A percentile compares a stretch with the other conserved stretches of the same genome.
Conservation (phyloP, 441 rosid genomes). For the Kokia cookei region DNA sequence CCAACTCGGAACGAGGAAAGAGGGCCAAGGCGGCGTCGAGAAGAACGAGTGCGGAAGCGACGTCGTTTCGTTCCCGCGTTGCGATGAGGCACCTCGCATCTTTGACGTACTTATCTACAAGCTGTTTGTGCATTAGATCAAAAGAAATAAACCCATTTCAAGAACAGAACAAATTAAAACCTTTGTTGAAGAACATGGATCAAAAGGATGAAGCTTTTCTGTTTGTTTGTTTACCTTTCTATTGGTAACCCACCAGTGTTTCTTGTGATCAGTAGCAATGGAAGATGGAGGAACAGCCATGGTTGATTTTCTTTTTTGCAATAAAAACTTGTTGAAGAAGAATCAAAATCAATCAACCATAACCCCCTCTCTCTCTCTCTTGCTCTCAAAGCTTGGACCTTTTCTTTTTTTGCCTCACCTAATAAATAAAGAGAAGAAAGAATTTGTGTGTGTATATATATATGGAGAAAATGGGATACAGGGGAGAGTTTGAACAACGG, state of each 20-base stretch:
- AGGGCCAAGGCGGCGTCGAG: constrained; percentile 73
- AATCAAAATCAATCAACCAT: constrained; percentile 28
- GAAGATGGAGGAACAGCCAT: constrained; percentile 52
- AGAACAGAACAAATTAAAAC: neutral
- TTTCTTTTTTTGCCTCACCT: constrained; percentile 5
- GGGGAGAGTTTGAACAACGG: neutral
- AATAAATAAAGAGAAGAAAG: constrained; percentile 16
- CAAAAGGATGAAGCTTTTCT: neutral
- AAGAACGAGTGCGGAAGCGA: constrained; percentile 58
- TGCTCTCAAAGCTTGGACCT: constrained; percentile 4
- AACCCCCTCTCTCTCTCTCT: constrained; percentile 1
- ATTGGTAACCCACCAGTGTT: constrained; percentile 95
- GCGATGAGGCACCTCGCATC: constrained; percentile 74
- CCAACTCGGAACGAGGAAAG: constrained; percentile 78
- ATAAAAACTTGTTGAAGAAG: constrained; percentile 11
- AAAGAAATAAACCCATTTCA: neutral
- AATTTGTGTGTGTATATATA: constrained; percentile 2
- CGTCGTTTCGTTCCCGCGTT: constrained; percentile 55
- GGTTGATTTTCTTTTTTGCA: constrained; percentile 9
- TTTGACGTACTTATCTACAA: constrained; percentile 66
- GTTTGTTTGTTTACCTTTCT: constrained; percentile 43
- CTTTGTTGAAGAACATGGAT: neutral
- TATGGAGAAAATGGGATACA: neutral
- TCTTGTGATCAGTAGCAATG: constrained; percentile 40
- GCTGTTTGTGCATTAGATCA: constrained; percentile 21